Base-by-base conservation (phyloP, 169 alveolate genomes). In the Eimeria falciformis region DNA sequence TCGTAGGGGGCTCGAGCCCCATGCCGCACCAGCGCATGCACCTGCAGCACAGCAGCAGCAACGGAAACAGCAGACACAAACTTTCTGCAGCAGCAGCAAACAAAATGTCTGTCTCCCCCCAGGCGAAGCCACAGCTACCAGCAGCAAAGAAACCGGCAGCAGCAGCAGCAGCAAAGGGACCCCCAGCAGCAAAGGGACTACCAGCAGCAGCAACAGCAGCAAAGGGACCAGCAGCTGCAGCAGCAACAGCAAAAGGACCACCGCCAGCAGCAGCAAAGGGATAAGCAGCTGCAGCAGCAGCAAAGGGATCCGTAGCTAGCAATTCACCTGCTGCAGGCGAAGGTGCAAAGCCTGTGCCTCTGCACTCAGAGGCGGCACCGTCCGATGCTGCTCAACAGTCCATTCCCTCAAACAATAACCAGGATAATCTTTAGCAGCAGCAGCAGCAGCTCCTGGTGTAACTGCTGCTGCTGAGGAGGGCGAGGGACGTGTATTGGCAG, bases 1-100 rank as follows among this genome's bases (percentile, higher is more conserved):
- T 77, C 86, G 12, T 77, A 77, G 29, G 86, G 86, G 27, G 86
- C 86, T 53, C 86, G 43, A 5, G 86, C 86, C 25, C 86, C 86
- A 68, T 77, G 86, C 47, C 86, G 69, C 86, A 77, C 86, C 50
- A 77, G 69, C 2, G 86, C 86, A 47, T 77, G 86, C n/a, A 77
- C 86, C 86, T 77, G 86, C 68, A 77, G n/a, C 62, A 37, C 82
- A 71, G 58, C 82, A 71, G 58, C 27, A 47, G 86, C 69, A 77
- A 68, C 86, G 47, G 69, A 12, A 47, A 23, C 50, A 14, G 23
- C 11, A 23, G 14, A 7, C 7, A 11, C 14, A 7, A 11, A 14
- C n/a, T 50, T 11, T 50, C 62, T 7, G 14, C n/a, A n/a, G n/a
- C n/a, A n/a, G n/a, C n/a, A n/a, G n/a, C n/a, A n/a, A n/a, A n/a